phyloP scores from a whole-genome alignment of 1,284 basidiomycete genomes.

The Papiliotrema fonsecae region DNA sequence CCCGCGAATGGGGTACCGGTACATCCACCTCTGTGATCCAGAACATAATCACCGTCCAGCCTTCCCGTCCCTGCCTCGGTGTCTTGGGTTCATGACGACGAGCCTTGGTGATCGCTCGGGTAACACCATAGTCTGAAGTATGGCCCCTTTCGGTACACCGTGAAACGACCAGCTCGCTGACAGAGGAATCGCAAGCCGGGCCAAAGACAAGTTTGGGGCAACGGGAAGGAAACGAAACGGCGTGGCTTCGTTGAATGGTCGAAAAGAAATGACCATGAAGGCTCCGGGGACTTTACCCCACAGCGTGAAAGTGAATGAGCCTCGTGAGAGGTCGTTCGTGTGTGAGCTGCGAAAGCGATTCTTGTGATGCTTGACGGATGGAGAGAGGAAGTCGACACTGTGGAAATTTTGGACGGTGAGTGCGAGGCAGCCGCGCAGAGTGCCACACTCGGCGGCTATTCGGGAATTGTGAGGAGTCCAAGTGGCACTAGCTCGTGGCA shows the following conservation, averaged over 20 bases:
- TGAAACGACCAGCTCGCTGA: background rate
- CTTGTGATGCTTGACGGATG: slow-evolving; percentile 31
- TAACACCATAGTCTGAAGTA: slow-evolving; percentile 18
- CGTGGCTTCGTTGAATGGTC: too few species aligned
- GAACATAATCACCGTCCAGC: too few species aligned
- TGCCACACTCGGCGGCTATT: background rate
- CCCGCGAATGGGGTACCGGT: background rate
- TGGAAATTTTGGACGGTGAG: background rate
- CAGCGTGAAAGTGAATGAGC: slow-evolving; percentile 28
- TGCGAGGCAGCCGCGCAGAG: background rate
- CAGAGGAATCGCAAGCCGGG: background rate
- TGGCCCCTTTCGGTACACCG: slow-evolving; percentile 17
- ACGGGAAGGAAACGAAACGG: background rate
- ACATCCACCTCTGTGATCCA: background rate
- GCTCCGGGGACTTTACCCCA: slow-evolving; percentile 49
- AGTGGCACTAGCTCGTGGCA: background rate
- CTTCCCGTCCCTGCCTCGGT: too few species aligned
- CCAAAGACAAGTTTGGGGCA: background rate
- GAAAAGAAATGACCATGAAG: slow-evolving; percentile 13
- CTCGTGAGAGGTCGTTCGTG: slow-evolving; percentile 13
- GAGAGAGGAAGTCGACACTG: slow-evolving; percentile 8
- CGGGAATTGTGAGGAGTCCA: background rate
- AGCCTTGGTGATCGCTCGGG: slow-evolving; percentile 1
- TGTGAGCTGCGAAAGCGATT: slow-evolving; percentile 47
- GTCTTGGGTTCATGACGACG: too few species aligned